These are phyloP conservation scores for Trametes maxima DNA, from an alignment of 768 basidiomycete species.

Conservation along the genomic window DNA sequence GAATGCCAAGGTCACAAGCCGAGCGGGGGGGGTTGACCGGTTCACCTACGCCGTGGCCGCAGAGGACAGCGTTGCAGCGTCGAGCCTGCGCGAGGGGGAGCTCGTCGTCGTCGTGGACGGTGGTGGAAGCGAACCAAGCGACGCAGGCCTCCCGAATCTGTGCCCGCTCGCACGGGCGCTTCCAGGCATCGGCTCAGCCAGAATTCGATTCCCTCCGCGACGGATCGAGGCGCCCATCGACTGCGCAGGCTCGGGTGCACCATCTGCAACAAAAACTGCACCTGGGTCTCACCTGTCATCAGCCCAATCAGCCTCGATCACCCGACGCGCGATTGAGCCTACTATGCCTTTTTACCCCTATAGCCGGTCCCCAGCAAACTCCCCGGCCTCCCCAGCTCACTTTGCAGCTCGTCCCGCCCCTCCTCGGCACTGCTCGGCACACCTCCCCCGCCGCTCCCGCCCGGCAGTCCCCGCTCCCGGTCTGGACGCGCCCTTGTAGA, in stretches of 20 bases:
- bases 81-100: conserved; percentile 5
- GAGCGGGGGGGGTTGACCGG: neutral
- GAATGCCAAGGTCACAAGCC: neutral
- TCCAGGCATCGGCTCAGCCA: conserved; percentile 9
- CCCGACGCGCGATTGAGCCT: too few relatives aligned
- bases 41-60: conserved; percentile 3
- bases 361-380: too few relatives aligned
- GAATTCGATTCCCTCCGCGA: neutral
- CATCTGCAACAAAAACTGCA: conserved; percentile 63
- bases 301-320: too few relatives aligned
- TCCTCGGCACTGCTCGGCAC: too few relatives aligned
- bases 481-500: too few relatives aligned
- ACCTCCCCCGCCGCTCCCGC: too few relatives aligned
- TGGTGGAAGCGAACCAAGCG: conserved; percentile 15
- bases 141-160: conserved; percentile 14
- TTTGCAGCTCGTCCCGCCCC: too few relatives aligned
- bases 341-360: too few relatives aligned
- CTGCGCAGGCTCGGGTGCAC: conserved; percentile 74
- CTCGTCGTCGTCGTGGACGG: conserved; percentile 16
- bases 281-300: too few relatives aligned
- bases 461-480: too few relatives aligned
- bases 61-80: conserved; percentile 14
- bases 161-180: conserved; percentile 11
- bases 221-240: neutral
- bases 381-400: too few relatives aligned